Percentiles rank a stretch among this genome's conserved stretches.
Evolutionary conservation across 108 stramenopile genomes (phyloP).

Genomic region (Stephanodiscus minutulus): DNA sequence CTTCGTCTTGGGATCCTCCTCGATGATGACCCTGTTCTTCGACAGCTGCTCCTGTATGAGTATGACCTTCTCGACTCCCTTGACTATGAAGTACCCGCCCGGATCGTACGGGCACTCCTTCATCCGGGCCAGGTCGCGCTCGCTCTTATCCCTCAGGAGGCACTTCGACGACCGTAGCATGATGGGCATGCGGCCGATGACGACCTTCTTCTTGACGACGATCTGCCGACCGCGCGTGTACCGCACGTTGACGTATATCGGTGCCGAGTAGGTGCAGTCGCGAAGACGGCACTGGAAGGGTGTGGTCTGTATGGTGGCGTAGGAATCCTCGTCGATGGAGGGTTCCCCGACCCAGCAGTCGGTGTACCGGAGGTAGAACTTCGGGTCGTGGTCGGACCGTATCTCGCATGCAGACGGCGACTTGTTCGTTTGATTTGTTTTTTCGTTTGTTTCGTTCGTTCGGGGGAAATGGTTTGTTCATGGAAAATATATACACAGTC

Average conservation of each 20-base stretch:
- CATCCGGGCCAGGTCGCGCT: slow-evolving; percentile 87
- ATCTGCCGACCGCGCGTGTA: slow-evolving; percentile 95
- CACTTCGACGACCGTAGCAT: slow-evolving; percentile 96
- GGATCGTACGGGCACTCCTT: slow-evolving; percentile 99
- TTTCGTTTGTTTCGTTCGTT: background rate
- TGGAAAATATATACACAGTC: background rate
- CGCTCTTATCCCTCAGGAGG: slow-evolving; percentile 79
- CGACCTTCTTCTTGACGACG: slow-evolving; percentile 86
- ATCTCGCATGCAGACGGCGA: slow-evolving; percentile 86
- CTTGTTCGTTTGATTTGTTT: slow-evolving; percentile 10
- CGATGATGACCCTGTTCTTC: slow-evolving; percentile 98
- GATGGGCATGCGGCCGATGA: slow-evolving; percentile 91
- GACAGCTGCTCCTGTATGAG: slow-evolving; percentile 98
- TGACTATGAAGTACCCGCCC: slow-evolving; percentile 99
- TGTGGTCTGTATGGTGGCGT: slow-evolving; percentile 75
- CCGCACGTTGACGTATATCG: slow-evolving; percentile 96
- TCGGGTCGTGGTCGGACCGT: slow-evolving; percentile 93
- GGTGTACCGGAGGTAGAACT: slow-evolving; percentile 94
- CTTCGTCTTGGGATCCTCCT: slow-evolving; percentile 87
- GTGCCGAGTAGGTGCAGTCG: slow-evolving; percentile 98
- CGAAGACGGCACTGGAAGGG: slow-evolving; percentile 97
- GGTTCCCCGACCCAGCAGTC: slow-evolving; percentile 96
- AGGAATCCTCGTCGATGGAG: slow-evolving; percentile 90
- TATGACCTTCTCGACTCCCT: slow-evolving; percentile 97
- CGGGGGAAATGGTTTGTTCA: no score